phyloP scores from a whole-genome alignment of 768 basidiomycete genomes.

The Boletellus sp. region DNA sequence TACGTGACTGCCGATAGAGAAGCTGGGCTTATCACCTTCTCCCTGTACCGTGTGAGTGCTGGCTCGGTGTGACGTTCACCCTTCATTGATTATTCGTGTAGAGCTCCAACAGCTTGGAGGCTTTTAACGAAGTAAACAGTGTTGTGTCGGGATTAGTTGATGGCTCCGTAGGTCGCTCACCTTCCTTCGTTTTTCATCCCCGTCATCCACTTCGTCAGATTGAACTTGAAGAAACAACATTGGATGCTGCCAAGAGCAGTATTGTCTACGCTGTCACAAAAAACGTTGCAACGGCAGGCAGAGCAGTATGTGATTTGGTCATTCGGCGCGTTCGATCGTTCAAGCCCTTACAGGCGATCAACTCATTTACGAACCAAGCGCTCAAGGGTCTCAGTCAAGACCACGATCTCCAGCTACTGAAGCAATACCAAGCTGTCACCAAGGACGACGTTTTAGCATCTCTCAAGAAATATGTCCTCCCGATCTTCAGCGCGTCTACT shows the following conservation, averaged over 20 bases:
- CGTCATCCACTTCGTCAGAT: conserved; percentile 46
- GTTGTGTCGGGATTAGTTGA: conserved; percentile 79
- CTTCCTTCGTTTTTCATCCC: conserved; percentile 2
- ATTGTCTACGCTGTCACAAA: conserved; percentile 83
- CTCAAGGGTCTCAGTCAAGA: conserved; percentile 79
- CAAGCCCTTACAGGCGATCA: conserved; percentile 51
- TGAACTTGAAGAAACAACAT: conserved; percentile 68
- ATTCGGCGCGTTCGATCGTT: conserved; percentile 2
- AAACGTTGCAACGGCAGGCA: conserved; percentile 78
- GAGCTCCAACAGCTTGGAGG: conserved; percentile 78
- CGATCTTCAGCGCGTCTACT: conserved; percentile 73
- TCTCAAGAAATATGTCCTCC: conserved; percentile 73
- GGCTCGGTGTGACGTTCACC: neutral
- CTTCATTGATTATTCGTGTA: conserved; percentile 29
- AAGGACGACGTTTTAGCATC: conserved; percentile 70
- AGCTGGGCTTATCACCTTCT: conserved; percentile 70
- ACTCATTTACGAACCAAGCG: conserved; percentile 87
- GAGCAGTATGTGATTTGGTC: conserved; percentile 59
- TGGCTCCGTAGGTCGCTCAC: conserved; percentile 65
- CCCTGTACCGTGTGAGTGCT: conserved; percentile 67
- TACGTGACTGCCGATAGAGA: conserved; percentile 72
- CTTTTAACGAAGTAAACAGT: conserved; percentile 74
- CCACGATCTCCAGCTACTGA: conserved; percentile 71
- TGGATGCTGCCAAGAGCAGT: conserved; percentile 90
- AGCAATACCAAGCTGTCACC: conserved; percentile 75